Conservation (phyloP, 2,329 filamentous ascomycete species). For the Colletotrichum siamense region DNA sequence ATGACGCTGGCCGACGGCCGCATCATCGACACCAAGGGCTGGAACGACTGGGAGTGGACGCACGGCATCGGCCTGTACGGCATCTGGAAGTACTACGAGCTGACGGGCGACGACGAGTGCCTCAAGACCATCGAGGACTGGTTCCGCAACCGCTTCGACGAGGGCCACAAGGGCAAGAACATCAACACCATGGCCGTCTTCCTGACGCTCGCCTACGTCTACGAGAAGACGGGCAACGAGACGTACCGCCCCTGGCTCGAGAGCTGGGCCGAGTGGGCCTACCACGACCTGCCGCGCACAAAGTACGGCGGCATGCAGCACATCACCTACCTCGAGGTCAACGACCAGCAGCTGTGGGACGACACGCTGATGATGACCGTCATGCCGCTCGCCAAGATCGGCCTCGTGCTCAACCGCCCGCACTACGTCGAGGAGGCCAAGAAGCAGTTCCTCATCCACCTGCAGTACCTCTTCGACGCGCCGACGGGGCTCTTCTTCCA, state of each 20-base stretch:
- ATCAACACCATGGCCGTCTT: constrained; percentile 87
- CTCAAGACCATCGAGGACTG: constrained; percentile 74
- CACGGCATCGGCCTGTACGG: constrained; percentile 83
- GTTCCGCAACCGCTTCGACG: constrained; percentile 72
- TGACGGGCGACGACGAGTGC: constrained; percentile 67
- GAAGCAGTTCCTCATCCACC: constrained; percentile 77
- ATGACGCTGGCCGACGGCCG: constrained; percentile 74
- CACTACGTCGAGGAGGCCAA: constrained; percentile 81
- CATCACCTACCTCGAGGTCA: constrained; percentile 73
- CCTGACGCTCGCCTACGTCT: constrained; percentile 77
- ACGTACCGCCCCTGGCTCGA: constrained; percentile 80
- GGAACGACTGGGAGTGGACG: constrained; percentile 85
- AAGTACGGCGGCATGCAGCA: constrained; percentile 77
- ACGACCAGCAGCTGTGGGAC: constrained; percentile 81
- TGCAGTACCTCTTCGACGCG: constrained; percentile 79
- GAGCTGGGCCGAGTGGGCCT: constrained; percentile 83
- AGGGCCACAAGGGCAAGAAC: constrained; percentile 80
- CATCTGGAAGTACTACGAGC: constrained; percentile 80
- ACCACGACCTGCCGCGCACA: constrained; percentile 76
- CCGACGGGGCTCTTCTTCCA: constrained; percentile 79
- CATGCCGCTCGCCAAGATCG: constrained; percentile 80
- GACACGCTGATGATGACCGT: constrained; percentile 91
- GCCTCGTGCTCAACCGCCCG: constrained; percentile 70
- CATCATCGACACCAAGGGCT: constrained; percentile 84
- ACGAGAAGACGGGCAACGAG: constrained; percentile 73